Percentiles rank a stretch among this genome's conserved stretches.
Evolutionary conservation across 306 rosid genomes (phyloP).

Genomic region (Dicorynia guianensis): DNA sequence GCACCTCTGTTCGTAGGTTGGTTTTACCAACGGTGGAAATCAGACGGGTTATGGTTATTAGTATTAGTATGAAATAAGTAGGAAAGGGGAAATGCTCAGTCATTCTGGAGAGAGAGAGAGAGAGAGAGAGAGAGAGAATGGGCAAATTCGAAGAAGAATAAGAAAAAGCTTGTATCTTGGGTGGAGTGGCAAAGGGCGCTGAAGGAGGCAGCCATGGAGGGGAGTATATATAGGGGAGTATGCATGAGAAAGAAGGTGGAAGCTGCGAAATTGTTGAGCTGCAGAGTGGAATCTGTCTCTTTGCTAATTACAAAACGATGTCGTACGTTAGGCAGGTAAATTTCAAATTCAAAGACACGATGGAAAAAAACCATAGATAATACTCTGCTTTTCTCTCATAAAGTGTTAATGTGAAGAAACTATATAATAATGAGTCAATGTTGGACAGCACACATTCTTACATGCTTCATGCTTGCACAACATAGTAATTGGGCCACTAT

Average conservation of each 20-base stretch:
- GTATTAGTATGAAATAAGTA: constrained; percentile 36
- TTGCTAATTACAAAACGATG: constrained; percentile 34
- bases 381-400: constrained; percentile 33
- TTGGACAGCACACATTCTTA: no score
- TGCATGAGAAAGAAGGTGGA: neutral
- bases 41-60: constrained; percentile 50
- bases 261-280: neutral
- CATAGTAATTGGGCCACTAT: no score
- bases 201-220: neutral
- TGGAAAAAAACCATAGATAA: constrained; percentile 44
- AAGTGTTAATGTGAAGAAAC: constrained; percentile 30
- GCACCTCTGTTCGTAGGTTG: constrained; percentile 34
- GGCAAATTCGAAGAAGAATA: constrained; percentile 10
- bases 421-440: neutral
- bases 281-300: neutral
- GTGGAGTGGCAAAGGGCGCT: constrained; percentile 4
- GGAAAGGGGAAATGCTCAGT: constrained; percentile 38
- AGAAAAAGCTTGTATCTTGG: neutral
- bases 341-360: constrained; percentile 61
- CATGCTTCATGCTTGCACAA: no score
- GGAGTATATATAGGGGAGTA: constrained; percentile 39
- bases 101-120: constrained; percentile 48
- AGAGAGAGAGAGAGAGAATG: neutral
- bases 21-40: constrained; percentile 55
- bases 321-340: constrained; percentile 40